A percentile compares a stretch with the other conserved stretches of the same genome.
Conservation (phyloP, 164 flowering plant species). For the Liquidambar formosana region DNA sequence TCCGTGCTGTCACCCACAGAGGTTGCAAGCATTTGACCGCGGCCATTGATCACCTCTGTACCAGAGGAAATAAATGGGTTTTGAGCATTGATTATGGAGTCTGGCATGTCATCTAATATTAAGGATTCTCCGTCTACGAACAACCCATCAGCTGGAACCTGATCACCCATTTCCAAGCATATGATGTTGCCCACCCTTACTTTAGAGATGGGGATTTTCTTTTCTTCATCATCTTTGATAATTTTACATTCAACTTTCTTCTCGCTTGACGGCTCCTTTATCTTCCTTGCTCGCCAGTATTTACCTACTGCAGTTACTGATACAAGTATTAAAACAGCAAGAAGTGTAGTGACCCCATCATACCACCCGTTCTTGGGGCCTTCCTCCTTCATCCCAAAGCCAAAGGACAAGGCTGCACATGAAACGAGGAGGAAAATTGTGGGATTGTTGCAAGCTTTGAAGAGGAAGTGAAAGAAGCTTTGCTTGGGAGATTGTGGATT, state of each 20-base stretch:
- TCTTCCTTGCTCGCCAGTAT: slow-evolving; percentile 3
- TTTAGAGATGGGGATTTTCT: neutral
- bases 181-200: slow-evolving; percentile 11
- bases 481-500: no score
- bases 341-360: slow-evolving; percentile 17
- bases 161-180: slow-evolving; percentile 6
- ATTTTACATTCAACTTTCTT: slow-evolving; percentile 1
- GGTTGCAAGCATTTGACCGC: slow-evolving; percentile 12
- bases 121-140: neutral
- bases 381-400: slow-evolving; percentile 14
- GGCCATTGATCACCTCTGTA: slow-evolving; percentile 10
- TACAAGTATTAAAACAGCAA: slow-evolving; percentile 11
- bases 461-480: slow-evolving; percentile 10
- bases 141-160: slow-evolving; percentile 19
- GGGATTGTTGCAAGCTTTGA: slow-evolving; percentile 1
- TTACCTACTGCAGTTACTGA: slow-evolving; percentile 4
- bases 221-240: neutral
- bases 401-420: slow-evolving; percentile 13
- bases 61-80: slow-evolving; percentile 18
- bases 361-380: slow-evolving; percentile 23
- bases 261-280: neutral
- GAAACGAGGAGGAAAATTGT: slow-evolving; percentile 15
- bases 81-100: neutral
- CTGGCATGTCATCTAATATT: slow-evolving; percentile 2
- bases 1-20: neutral